Conservation (phyloP, 768 basidiomycete species). For the Trichaptum fuscoviolaceum region DNA sequence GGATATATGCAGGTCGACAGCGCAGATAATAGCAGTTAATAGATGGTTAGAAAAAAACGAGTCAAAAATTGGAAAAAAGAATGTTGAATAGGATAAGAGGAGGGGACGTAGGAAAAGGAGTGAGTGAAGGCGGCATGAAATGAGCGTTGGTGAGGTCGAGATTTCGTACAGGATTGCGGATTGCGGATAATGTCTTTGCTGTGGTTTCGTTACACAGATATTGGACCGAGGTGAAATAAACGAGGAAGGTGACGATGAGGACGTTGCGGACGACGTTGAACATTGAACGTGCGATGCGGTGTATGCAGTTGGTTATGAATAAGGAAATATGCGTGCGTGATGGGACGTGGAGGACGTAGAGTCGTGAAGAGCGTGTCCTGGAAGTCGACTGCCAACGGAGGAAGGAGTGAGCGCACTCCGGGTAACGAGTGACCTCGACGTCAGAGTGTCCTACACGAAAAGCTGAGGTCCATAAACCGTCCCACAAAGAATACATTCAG, state of each 20-base stretch:
- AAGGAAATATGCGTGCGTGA: neutral
- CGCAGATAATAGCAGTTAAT: neutral
- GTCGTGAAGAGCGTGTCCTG: neutral
- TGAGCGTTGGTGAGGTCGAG: neutral
- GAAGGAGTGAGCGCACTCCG: too few species aligned
- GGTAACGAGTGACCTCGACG: neutral
- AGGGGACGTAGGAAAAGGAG: neutral
- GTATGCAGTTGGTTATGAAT: neutral
- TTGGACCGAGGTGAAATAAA: neutral
- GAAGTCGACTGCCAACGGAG: too few species aligned
- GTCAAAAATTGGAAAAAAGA: neutral
- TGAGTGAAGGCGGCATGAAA: neutral
- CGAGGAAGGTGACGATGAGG: neutral
- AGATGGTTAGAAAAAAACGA: neutral
- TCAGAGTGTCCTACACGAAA: neutral
- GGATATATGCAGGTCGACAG: neutral
- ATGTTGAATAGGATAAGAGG: neutral
- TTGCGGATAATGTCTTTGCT: neutral
- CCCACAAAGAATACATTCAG: neutral
- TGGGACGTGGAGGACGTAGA: neutral
- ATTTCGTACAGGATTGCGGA: neutral
- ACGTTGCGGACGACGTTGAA: neutral
- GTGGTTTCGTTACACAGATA: neutral
- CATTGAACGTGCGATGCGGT: neutral
- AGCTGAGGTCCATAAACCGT: neutral